These are phyloP conservation scores for Citrus australasica DNA, from an alignment of 345 rosid species.

Conservation along the genomic window DNA sequence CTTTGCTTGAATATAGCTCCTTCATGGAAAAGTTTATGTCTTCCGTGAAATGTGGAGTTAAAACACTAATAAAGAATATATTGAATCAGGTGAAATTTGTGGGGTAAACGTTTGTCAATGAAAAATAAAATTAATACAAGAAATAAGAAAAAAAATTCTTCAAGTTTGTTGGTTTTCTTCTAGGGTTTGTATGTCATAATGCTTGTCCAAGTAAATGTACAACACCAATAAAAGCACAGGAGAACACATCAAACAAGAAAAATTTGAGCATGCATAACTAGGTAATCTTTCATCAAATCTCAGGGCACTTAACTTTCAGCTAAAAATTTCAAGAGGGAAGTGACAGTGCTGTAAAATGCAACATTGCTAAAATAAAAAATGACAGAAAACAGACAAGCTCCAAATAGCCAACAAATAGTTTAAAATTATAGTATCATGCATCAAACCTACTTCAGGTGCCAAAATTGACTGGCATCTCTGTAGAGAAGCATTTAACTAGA, in stretches of 20 bases:
- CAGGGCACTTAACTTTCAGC: neutral
- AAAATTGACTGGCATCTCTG: neutral
- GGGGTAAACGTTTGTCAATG: neutral
- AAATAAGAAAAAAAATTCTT: conserved; percentile 2
- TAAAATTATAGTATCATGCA: neutral
- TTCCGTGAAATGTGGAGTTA: conserved; percentile 89
- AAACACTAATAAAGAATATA: conserved; percentile 50
- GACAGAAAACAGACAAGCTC: neutral
- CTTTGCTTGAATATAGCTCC: conserved; percentile 70
- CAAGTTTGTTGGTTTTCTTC: neutral
- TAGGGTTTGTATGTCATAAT: neutral
- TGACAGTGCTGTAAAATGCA: neutral
- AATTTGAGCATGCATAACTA: neutral
- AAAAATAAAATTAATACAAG: neutral
- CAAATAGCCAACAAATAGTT: neutral
- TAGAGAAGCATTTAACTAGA: neutral
- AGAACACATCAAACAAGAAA: neutral
- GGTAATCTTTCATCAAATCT: neutral
- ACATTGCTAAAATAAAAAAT: neutral
- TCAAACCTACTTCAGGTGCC: neutral
- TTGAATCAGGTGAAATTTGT: conserved; percentile 13
- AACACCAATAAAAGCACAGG: neutral
- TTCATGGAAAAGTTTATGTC: conserved; percentile 69
- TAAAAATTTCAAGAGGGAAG: neutral
- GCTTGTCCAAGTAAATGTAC: neutral